phyloP scores from a whole-genome alignment of 2,329 filamentous ascomycete species.

The Trichophyton verrucosum region DNA sequence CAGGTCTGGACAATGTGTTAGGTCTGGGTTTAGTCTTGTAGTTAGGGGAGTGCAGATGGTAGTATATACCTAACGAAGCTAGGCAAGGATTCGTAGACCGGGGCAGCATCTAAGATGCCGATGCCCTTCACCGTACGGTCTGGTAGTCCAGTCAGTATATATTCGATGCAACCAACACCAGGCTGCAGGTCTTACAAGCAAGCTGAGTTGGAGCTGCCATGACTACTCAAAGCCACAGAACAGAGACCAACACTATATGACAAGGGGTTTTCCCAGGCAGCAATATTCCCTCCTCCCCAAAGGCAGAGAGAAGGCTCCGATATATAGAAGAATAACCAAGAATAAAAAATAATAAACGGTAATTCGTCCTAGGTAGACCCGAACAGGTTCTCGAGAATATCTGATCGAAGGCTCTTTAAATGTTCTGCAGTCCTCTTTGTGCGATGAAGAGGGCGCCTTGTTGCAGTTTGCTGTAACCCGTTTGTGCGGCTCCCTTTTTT shows the following conservation, averaged over 20 bases:
- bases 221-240: slow-evolving; percentile 79
- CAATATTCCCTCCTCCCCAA: background rate
- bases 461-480: background rate
- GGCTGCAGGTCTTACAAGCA: slow-evolving; percentile 49
- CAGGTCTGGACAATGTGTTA: slow-evolving; percentile 21
- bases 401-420: background rate
- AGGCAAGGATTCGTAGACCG: slow-evolving; percentile 70
- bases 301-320: background rate
- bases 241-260: background rate
- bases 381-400: background rate
- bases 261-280: background rate
- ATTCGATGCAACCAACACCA: background rate
- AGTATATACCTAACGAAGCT: slow-evolving; percentile 52
- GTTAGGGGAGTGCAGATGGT: no score
- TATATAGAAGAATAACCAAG: background rate
- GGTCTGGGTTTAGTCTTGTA: no score
- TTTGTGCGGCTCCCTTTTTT: background rate
- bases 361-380: background rate
- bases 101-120: slow-evolving; percentile 82
- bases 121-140: slow-evolving; percentile 93
- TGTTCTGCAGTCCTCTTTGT: background rate
- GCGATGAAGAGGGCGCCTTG: background rate
- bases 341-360: background rate
- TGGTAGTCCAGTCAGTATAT: slow-evolving; percentile 22
- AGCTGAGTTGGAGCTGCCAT: slow-evolving; percentile 92